phyloP scores from a whole-genome alignment of 2,329 filamentous ascomycete species.

The Ophiostoma sp. region DNA sequence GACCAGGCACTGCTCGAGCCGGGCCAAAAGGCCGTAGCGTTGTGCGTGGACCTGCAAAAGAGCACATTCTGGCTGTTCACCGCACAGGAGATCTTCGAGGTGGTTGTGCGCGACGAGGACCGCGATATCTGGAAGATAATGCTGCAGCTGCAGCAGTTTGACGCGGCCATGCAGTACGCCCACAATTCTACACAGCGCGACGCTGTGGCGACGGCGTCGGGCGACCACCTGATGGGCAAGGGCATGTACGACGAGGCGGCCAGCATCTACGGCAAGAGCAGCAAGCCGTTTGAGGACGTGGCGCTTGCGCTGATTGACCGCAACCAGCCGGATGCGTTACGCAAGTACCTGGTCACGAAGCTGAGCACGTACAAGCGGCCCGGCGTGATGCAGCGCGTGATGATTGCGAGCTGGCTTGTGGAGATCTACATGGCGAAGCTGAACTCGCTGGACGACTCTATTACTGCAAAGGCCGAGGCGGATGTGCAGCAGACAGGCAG shows the following conservation, averaged over 20 bases:
- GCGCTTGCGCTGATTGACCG: constrained; percentile 86
- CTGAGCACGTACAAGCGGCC: constrained; percentile 75
- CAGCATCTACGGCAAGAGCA: constrained; percentile 86
- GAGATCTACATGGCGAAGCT: constrained; percentile 97
- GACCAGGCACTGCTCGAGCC: constrained; percentile 80
- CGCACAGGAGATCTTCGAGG: constrained; percentile 83
- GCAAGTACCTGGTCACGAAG: constrained; percentile 84
- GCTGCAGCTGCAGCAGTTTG: constrained; percentile 80
- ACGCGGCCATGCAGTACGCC: constrained; percentile 79
- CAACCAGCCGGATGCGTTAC: constrained; percentile 80
- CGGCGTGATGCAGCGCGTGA: constrained; percentile 83
- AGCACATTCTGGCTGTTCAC: constrained; percentile 98
- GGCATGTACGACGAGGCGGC: constrained; percentile 83
- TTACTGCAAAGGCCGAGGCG: constrained; percentile 36
- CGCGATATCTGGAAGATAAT: constrained; percentile 93
- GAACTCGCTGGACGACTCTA: constrained; percentile 88
- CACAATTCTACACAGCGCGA: constrained; percentile 77
- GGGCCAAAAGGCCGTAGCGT: constrained; percentile 72
- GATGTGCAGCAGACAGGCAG: constrained; percentile 75
- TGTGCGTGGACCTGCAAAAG: constrained; percentile 86
- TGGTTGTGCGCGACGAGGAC: constrained; percentile 84
- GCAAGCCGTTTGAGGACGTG: constrained; percentile 94
- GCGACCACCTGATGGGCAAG: constrained; percentile 78
- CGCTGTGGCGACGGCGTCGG: constrained; percentile 83
- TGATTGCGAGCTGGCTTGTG: constrained; percentile 92